Percentiles rank a stretch among this genome's conserved stretches.
These are phyloP conservation scores for Moesziomyces globuligerus DNA, from an alignment of 1,284 basidiomycete species.

Conservation along the genomic window DNA sequence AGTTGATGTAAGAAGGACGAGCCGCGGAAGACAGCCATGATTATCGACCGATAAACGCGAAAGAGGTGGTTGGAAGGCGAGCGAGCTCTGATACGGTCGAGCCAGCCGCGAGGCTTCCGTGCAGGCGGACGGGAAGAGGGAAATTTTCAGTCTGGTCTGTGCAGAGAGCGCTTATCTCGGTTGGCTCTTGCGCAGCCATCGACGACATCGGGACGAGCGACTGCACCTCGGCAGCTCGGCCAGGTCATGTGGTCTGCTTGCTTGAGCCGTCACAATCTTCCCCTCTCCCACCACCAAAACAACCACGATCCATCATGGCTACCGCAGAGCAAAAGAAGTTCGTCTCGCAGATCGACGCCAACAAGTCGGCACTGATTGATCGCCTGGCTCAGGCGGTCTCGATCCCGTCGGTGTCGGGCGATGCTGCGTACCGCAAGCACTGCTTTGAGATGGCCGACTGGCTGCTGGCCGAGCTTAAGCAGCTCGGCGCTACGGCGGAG, in stretches of 20 bases:
- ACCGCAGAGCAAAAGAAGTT: slow-evolving; percentile 54
- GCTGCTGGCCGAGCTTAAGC: slow-evolving; percentile 59
- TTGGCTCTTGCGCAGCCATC: background rate
- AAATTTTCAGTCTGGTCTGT: slow-evolving; percentile 17
- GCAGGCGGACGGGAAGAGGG: background rate
- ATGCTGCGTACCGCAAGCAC: slow-evolving; percentile 63
- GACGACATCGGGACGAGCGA: background rate
- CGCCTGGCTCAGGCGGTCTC: slow-evolving; percentile 63
- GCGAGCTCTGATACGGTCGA: background rate
- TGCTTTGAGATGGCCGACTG: slow-evolving; percentile 65
- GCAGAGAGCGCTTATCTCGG: slow-evolving; percentile 1
- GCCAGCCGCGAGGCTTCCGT: background rate
- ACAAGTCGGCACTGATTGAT: slow-evolving; percentile 59
- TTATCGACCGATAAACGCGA: background rate
- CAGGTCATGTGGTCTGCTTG: slow-evolving; percentile 27
- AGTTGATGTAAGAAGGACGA: no score
- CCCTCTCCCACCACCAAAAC: background rate
- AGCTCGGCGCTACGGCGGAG: slow-evolving; percentile 58
- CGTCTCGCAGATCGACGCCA: slow-evolving; percentile 61
- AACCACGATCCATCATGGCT: slow-evolving; percentile 25
- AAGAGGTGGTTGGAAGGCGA: background rate
- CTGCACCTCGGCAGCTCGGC: background rate
- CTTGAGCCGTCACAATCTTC: slow-evolving; percentile 1
- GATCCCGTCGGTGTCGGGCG: slow-evolving; percentile 65
- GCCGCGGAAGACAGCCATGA: background rate